Conservation (phyloP, 495 filamentous ascomycete genomes). For the Aspergillus bridgeri region DNA sequence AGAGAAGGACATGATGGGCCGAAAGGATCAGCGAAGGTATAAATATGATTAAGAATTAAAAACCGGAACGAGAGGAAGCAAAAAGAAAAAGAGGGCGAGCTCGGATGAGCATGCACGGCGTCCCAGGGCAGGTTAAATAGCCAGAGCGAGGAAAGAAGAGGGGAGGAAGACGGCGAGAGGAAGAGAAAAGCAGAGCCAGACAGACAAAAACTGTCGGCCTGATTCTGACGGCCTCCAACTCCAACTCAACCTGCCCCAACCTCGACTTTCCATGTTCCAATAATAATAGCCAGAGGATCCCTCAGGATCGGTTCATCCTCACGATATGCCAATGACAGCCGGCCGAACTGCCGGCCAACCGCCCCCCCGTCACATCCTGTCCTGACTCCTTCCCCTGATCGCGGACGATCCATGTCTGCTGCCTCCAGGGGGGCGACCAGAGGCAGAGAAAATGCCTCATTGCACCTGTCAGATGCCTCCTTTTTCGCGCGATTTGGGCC, state of each 20-base stretch:
- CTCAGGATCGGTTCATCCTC: neutral
- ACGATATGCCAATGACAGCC: neutral
- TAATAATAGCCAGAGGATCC: no score
- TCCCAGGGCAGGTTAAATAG: neutral
- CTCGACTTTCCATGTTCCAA: neutral
- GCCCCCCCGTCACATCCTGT: no score
- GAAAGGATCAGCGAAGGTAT: neutral
- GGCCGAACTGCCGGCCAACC: neutral
- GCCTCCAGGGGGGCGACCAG: neutral
- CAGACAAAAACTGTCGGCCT: neutral
- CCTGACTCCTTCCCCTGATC: no score
- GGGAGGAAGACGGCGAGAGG: neutral
- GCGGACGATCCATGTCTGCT: no score
- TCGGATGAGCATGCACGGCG: neutral
- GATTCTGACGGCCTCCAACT: neutral
- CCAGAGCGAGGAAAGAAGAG: neutral
- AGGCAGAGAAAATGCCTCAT: neutral
- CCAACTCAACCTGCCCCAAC: neutral
- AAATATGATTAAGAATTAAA: slow-evolving; percentile 2
- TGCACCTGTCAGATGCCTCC: neutral
- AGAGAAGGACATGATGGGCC: slow-evolving; percentile 50
- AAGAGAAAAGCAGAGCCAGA: neutral
- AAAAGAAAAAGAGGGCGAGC: neutral
- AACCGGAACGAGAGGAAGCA: slow-evolving; percentile 2
- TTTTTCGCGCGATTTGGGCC: no score